Conservation (phyloP, 371 early-diverging fungal genomes). For the Rhizopus microsporus region DNA sequence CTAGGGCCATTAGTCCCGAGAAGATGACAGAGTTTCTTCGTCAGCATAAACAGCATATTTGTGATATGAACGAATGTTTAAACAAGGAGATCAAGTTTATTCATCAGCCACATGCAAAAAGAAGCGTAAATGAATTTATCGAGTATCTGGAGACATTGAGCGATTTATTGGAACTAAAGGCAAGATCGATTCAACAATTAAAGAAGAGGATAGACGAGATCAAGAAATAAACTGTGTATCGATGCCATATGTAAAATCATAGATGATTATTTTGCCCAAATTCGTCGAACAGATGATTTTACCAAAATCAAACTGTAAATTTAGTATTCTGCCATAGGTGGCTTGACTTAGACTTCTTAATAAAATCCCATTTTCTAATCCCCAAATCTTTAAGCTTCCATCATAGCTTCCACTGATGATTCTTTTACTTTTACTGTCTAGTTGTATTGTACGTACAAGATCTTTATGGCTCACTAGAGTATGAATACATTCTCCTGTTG, state of each 20-base stretch:
- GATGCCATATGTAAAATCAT: slow-evolving; percentile 75
- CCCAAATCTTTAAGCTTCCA: slow-evolving; percentile 85
- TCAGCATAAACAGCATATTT: too few species aligned
- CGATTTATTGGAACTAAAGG: too few species aligned
- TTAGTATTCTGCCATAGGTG: slow-evolving; percentile 79
- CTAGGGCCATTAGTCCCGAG: too few species aligned
- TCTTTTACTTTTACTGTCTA: slow-evolving; percentile 41
- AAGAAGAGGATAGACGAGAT: too few species aligned
- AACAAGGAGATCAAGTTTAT: too few species aligned
- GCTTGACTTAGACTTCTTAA: slow-evolving; percentile 55
- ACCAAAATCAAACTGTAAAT: slow-evolving; percentile 79
- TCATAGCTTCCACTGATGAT: slow-evolving; percentile 85
- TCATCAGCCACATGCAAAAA: too few species aligned
- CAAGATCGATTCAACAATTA: too few species aligned
- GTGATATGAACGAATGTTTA: too few species aligned
- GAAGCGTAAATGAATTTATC: too few species aligned
- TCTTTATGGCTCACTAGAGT: slow-evolving; percentile 73
- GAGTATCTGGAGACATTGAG: too few species aligned
- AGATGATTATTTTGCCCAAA: slow-evolving; percentile 76
- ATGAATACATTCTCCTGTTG: slow-evolving; percentile 30
- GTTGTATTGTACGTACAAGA: slow-evolving; percentile 76
- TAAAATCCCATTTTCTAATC: slow-evolving; percentile 56
- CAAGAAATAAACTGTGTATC: slow-evolving; percentile 59
- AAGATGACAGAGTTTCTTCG: too few species aligned
- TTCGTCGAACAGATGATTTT: slow-evolving; percentile 85